Evolutionary conservation across 2,329 filamentous ascomycete genomes (phyloP), one percentile per base, ranked within the genome.

Genomic region (Trichoderma koningiopsis): DNA sequence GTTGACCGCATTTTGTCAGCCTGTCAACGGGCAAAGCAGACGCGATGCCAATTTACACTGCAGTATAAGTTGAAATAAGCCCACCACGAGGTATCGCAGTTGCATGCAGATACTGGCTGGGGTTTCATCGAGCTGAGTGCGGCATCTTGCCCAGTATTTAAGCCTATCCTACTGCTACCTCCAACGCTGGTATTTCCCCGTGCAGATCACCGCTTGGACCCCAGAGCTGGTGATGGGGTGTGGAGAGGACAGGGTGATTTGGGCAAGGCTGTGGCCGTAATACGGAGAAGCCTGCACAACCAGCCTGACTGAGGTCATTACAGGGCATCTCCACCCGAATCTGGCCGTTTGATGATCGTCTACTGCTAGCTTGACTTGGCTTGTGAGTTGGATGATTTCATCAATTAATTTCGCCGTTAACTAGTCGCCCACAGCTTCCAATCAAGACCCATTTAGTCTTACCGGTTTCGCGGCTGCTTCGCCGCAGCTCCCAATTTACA

Each of bases 1-100:
- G 57, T 53, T 29, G 65, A 68, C 65, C 65, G 65, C 65, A 68
- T 68, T 40, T 40, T 68, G 56, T 43, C 59, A 35, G 56, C 43
- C 33, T 53, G 22, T 52, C 40, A 53, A 43, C 19, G 35, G 31
- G 29, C 40, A 43, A 43, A 66, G 29, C 53, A 57, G 37, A 47
- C 52, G 27, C 37, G 40, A 66, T 47, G 53, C 53, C 63, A 66
- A 33, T 58, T n/a, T 47, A 49, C 1, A 55, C 27, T 58, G 19
- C 27, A 4, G n/a, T 16, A 13, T 37, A 27, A 31, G 22, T 19
- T 11, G n/a, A 56, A 37, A 29, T 27, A 40, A 43, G n/a, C 29
- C 52, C 52, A 19, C 62, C 56, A 43, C 52, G 53, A n/a, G 57
- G 63, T 58, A 55, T 58, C 29, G 52, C 53, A 49, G 35, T n/a